Conservation (phyloP, 371 early-diverging fungal genomes). For the Rhizopus delemar region DNA sequence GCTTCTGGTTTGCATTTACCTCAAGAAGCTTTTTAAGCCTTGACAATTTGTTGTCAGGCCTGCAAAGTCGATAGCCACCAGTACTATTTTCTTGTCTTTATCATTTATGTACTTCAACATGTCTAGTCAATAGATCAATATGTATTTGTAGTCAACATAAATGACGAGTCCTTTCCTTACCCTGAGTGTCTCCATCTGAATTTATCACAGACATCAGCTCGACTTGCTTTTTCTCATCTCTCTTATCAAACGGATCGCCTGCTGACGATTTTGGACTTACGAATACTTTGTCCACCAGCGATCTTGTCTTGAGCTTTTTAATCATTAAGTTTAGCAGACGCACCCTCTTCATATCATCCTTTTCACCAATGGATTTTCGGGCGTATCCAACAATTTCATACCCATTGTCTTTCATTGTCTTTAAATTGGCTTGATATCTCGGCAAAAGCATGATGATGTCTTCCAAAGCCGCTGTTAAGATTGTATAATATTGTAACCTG, state of each 20-base stretch:
- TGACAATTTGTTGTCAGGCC: slow-evolving; percentile 17
- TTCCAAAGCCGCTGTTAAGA: slow-evolving; percentile 17
- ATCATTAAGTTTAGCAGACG: slow-evolving; percentile 17
- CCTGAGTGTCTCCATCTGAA: slow-evolving; percentile 22
- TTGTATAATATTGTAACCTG: too few species aligned
- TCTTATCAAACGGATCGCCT: slow-evolving; percentile 21
- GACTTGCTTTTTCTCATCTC: slow-evolving; percentile 17
- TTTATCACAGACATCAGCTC: slow-evolving; percentile 19
- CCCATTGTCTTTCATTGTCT: slow-evolving; percentile 16
- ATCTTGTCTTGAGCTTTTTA: slow-evolving; percentile 21
- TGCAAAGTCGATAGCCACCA: slow-evolving; percentile 16
- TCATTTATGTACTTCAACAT: slow-evolving; percentile 16
- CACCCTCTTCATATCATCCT: slow-evolving; percentile 13
- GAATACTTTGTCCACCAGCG: slow-evolving; percentile 20
- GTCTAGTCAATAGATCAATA: slow-evolving; percentile 16
- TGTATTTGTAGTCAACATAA: slow-evolving; percentile 16
- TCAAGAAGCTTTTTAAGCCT: slow-evolving; percentile 21
- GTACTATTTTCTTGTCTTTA: slow-evolving; percentile 21
- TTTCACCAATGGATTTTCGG: slow-evolving; percentile 18
- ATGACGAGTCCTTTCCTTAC: slow-evolving; percentile 21
- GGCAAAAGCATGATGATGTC: slow-evolving; percentile 20
- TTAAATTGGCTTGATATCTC: slow-evolving; percentile 12
- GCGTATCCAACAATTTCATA: slow-evolving; percentile 19
- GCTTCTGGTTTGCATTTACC: slow-evolving; percentile 24
- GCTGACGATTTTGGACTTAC: slow-evolving; percentile 17